phyloP scores from a whole-genome alignment of 192 early-diverging fungal species.

The Backusella psychrophila region DNA sequence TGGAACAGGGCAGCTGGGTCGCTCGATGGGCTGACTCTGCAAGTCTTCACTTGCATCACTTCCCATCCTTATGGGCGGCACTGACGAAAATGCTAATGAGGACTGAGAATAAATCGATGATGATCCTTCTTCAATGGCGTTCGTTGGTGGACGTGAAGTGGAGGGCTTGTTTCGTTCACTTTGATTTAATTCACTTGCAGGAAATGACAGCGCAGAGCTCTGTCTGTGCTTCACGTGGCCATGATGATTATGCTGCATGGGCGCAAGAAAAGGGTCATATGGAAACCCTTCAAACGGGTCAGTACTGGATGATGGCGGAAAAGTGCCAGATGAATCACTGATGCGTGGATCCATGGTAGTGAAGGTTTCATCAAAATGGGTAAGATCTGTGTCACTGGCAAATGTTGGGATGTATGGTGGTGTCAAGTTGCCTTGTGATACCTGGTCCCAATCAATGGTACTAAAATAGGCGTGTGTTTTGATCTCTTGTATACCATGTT shows the following conservation, averaged over 20 bases:
- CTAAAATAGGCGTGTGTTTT: constrained; percentile 71
- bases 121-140: not conserved
- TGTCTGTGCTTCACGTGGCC: not conserved
- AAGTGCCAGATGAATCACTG: constrained; percentile 14
- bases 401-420: constrained; percentile 65
- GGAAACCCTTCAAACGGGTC: constrained; percentile 20
- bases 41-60: constrained; percentile 10
- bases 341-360: constrained; percentile 47
- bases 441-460: constrained; percentile 63
- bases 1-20: constrained; percentile 6
- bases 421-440: constrained; percentile 56
- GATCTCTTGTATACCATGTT: constrained; percentile 61
- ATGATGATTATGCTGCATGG: not conserved
- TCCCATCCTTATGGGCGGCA: not conserved
- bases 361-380: constrained; percentile 55
- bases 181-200: not conserved
- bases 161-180: not conserved
- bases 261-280: constrained; percentile 1
- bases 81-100: not conserved
- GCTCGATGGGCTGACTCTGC: constrained; percentile 2
- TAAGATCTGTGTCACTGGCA: constrained; percentile 44
- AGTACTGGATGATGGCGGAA: not conserved
- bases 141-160: not conserved
- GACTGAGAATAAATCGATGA: constrained; percentile 6
- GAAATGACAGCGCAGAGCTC: not conserved